Conservation (phyloP, 805 yeast genomes). For the Zygotorulaspora sp. region DNA sequence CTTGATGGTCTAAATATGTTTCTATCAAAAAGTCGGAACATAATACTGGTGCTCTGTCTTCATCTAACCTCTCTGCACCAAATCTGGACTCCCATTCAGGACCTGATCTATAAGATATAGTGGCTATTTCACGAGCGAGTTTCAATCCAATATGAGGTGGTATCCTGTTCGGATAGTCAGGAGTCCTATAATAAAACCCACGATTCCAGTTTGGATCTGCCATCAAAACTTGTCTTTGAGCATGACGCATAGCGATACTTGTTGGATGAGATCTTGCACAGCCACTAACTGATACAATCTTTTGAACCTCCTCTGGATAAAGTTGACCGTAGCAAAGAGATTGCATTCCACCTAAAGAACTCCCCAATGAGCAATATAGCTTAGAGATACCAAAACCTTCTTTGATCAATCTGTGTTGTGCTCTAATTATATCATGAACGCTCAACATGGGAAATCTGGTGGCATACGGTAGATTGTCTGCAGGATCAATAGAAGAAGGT, state of each 20-base stretch:
- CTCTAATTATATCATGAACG: constrained; percentile 85
- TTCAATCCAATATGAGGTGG: constrained; percentile 97
- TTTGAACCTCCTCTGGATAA: constrained; percentile 69
- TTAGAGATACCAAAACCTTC: constrained; percentile 59
- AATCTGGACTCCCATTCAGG: constrained; percentile 96
- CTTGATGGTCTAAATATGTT: constrained; percentile 90
- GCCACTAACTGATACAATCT: constrained; percentile 78
- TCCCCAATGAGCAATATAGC: constrained; percentile 77
- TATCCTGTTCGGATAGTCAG: constrained; percentile 37
- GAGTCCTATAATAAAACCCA: constrained; percentile 70
- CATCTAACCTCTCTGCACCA: constrained; percentile 83
- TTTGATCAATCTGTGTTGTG: constrained; percentile 66
- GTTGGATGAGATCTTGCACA: constrained; percentile 94
- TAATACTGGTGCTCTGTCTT: constrained; percentile 70
- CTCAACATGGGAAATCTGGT: constrained; percentile 85
- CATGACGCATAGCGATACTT: constrained; percentile 88
- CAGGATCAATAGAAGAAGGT: constrained; percentile 76
- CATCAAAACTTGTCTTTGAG: constrained; percentile 90
- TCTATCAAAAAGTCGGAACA: constrained; percentile 93
- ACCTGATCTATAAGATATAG: constrained; percentile 90
- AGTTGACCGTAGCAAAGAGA: constrained; percentile 82
- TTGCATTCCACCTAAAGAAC: constrained; percentile 99
- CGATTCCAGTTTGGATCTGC: constrained; percentile 93
- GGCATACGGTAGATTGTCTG: constrained; percentile 62
- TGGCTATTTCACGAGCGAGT: constrained; percentile 87